Evolutionary conservation across 352 stramenopile genomes (phyloP).

Genomic region (Peronospora destructor): DNA sequence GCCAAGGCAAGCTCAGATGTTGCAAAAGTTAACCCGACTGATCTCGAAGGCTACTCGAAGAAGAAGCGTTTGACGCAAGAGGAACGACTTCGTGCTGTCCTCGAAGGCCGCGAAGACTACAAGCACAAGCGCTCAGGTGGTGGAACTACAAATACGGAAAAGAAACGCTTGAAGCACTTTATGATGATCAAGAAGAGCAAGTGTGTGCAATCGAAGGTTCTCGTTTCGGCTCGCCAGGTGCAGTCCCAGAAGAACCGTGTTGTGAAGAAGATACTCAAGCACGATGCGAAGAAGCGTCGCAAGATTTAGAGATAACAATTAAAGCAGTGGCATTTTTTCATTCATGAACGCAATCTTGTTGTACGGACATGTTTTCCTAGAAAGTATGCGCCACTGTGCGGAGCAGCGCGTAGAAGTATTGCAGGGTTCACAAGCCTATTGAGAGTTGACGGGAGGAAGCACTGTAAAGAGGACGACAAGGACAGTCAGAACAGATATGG

Average conservation of each 20-base stretch:
- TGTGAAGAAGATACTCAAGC: slow-evolving; percentile 85
- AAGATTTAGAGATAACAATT: slow-evolving; percentile 36
- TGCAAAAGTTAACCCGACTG: slow-evolving; percentile 68
- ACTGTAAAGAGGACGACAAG: background rate
- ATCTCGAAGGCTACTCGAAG: slow-evolving; percentile 85
- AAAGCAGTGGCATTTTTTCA: background rate
- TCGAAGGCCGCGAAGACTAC: slow-evolving; percentile 89
- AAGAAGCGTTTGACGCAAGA: slow-evolving; percentile 86
- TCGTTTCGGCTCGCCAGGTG: slow-evolving; percentile 78
- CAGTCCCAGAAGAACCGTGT: slow-evolving; percentile 69
- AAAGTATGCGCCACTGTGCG: background rate
- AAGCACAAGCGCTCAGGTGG: slow-evolving; percentile 88
- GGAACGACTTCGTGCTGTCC: slow-evolving; percentile 70
- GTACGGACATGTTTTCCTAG: background rate
- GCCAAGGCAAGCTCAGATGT: slow-evolving; percentile 39
- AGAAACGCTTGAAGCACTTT: slow-evolving; percentile 96
- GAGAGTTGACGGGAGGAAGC: no score
- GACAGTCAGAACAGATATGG: background rate
- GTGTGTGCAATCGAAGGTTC: slow-evolving; percentile 85
- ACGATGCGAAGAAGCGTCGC: slow-evolving; percentile 76
- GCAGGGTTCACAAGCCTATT: background rate
- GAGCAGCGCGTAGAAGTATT: background rate
- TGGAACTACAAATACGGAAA: slow-evolving; percentile 97
- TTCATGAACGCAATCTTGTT: background rate
- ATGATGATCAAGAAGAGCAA: slow-evolving; percentile 96